Base-by-base conservation (phyloP, 2,329 filamentous ascomycete species). In the Ampelomyces quisqualis region DNA sequence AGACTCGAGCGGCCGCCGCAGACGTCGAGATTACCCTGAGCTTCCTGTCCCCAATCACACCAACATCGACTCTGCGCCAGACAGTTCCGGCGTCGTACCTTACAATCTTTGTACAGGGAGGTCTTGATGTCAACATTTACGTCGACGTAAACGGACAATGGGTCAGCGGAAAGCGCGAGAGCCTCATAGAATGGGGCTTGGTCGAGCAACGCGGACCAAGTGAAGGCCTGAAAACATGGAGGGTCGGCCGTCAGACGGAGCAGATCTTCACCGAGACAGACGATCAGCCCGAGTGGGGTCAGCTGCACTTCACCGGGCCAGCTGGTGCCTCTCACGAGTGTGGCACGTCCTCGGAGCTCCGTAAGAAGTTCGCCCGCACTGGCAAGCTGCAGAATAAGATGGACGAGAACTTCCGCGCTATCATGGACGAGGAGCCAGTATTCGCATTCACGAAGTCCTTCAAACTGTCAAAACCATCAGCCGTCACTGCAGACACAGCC, bases 281-380 rank as follows among this genome's bases (percentile, higher is more conserved):
- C 29, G 89, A 94, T 57, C 84, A 84, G 29, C 79, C 85, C 1
- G 88, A 94, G 77, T 94, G 89, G 89, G 89, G 89, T 3, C 85
- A 82, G 19, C 67, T 94, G 42, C 80, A 88, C 66, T 88, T 94
- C 62, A 85, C 85, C 15, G 88, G 77, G 2, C 86, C 88, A 15
- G 71, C 75, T 29, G 77, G 84, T 59, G 80, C 79, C 13, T 73
- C 78, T 18, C 84, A 90, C 60, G 82, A 91, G 68, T 80, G 79
- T 48, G 88, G 87, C 20, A 82, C 81, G 14, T 86, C 88, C 5
- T 76, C 74, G 2, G 47, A 75, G 7, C 71, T 93, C 15, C 80
- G 88, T 37, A 80, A 81, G 49, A 74, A 77, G 1, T 95, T 94
- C 66, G 80, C 88, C 1, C 74, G 76, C 43, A 82, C 77, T 9